Evolutionary conservation across 192 early-diverging fungal species (phyloP).

Genomic region (Linnemannia schmuckeri): DNA sequence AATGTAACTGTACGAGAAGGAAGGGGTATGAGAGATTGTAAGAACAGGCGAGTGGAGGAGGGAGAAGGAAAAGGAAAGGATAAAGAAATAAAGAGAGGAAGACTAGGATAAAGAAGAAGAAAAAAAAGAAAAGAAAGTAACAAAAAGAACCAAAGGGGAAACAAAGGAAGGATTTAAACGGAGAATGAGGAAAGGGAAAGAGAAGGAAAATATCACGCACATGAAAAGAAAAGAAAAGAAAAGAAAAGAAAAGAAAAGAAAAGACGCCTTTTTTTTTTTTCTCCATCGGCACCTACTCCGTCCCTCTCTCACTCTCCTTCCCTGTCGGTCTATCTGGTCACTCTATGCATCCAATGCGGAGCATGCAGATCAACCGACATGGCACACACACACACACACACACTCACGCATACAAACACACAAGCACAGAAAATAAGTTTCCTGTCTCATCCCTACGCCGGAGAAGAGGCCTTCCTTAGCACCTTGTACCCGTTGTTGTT

Average conservation of each 20-base stretch:
- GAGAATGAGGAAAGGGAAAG: too few relatives aligned
- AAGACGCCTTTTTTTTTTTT: neutral
- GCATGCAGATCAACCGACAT: neutral
- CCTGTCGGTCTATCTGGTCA: neutral
- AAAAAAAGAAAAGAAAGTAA: neutral
- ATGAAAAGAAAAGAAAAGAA: neutral
- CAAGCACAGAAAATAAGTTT: neutral
- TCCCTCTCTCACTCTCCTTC: too few relatives aligned
- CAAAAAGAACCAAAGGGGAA: neutral
- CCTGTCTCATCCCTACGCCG: neutral
- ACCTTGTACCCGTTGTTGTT: neutral
- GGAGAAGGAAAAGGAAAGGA: slow-evolving; percentile 17
- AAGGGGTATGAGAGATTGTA: slow-evolving; percentile 17
- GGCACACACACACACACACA: too few relatives aligned
- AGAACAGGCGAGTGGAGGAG: slow-evolving; percentile 16
- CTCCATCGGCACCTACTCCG: too few relatives aligned
- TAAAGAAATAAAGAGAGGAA: neutral
- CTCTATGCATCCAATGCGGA: neutral
- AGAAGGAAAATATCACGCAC: too few relatives aligned
- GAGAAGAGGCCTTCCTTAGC: neutral
- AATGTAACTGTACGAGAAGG: slow-evolving; percentile 11
- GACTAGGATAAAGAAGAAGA: slow-evolving; percentile 2
- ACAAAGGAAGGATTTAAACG: neutral
- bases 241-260: neutral
- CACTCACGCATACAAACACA: too few relatives aligned